Conservation (phyloP, 1,284 basidiomycete genomes). For the Trametes hirsuta region DNA sequence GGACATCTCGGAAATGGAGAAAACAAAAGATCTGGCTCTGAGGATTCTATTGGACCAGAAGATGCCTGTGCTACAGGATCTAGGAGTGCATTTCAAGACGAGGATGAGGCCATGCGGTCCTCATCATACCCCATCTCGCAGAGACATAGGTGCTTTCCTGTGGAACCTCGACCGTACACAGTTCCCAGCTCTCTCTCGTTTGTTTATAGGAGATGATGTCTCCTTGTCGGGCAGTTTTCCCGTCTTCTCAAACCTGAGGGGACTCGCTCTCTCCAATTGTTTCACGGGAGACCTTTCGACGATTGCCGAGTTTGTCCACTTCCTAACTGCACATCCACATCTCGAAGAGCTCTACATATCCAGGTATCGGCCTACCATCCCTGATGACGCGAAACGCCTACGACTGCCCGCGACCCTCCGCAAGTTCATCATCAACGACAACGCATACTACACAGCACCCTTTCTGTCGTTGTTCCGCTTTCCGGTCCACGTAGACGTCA, state of each 20-base stretch:
- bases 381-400: background rate
- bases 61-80: too few species aligned
- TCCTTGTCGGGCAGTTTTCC: background rate
- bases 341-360: constrained; percentile 7
- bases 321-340: background rate
- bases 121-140: too few species aligned
- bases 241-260: background rate
- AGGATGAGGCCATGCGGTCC: too few species aligned
- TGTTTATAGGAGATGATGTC: background rate
- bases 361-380: background rate
- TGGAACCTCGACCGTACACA: too few species aligned
- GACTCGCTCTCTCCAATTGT: constrained; percentile 1
- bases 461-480: constrained; percentile 11
- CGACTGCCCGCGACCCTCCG: background rate
- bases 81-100: too few species aligned
- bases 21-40: too few species aligned
- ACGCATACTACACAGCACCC: constrained; percentile 4
- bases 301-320: background rate
- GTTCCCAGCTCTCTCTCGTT: background rate
- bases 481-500: background rate
- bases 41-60: too few species aligned
- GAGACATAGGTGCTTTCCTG: too few species aligned
- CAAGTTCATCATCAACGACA: constrained; percentile 6
- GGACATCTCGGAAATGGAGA: too few species aligned
- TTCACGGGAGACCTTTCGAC: background rate